Percentiles rank a stretch among this genome's conserved stretches.
Conservation (phyloP, 345 rosid species). For the Geranium brycei region DNA sequence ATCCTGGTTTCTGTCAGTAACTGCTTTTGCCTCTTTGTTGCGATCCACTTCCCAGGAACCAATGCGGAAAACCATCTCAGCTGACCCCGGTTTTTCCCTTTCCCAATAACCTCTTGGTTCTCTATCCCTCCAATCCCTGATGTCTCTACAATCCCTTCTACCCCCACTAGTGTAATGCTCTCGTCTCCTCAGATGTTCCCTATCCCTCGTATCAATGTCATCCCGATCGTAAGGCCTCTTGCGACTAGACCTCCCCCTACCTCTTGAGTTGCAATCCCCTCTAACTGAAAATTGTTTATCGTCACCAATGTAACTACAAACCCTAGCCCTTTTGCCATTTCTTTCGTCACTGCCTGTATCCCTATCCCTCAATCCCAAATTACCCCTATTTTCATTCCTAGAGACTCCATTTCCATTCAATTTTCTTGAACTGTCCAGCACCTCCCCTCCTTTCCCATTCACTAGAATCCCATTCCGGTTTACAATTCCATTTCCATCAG, state of each 20-base stretch:
- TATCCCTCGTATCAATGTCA: conserved; percentile 38
- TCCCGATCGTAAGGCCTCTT: conserved; percentile 61
- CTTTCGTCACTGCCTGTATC: conserved; percentile 27
- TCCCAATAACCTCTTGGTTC: conserved; percentile 88
- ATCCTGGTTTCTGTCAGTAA: conserved; percentile 27
- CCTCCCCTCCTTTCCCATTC: background rate
- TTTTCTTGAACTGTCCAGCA: background rate
- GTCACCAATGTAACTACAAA: conserved; percentile 20
- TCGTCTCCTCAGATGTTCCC: conserved; percentile 49
- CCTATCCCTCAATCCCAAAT: conserved; percentile 13
- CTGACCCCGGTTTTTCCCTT: conserved; percentile 64
- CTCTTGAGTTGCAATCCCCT: conserved; percentile 31
- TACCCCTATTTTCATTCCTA: conserved; percentile 20
- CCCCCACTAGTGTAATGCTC: conserved; percentile 25
- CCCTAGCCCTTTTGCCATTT: conserved; percentile 35
- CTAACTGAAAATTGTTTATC: conserved; percentile 26
- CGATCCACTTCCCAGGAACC: conserved; percentile 84
- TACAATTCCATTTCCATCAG: conserved; percentile 7
- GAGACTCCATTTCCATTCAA: conserved; percentile 3
- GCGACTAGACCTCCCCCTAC: conserved; percentile 41
- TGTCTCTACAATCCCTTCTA: conserved; percentile 45
- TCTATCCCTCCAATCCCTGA: conserved; percentile 45
- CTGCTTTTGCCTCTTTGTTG: conserved; percentile 32
- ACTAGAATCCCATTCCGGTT: conserved; percentile 7
- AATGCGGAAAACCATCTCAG: conserved; percentile 55